These are phyloP conservation scores for Thalassiosira profunda DNA, from an alignment of 108 stramenopile genomes.

Conservation along the genomic window DNA sequence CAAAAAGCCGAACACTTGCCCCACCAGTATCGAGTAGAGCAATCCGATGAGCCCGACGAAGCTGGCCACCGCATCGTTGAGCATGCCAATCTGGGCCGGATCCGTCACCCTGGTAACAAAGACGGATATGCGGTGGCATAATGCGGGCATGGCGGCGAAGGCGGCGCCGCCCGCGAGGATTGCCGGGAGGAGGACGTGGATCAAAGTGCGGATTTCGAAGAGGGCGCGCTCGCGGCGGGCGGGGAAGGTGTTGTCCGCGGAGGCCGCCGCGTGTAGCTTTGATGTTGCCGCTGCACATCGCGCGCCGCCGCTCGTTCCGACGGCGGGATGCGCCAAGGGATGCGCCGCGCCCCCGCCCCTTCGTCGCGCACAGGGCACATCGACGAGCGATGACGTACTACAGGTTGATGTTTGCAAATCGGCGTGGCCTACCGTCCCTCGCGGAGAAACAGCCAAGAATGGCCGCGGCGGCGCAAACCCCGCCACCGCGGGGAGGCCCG, in stretches of 20 bases:
- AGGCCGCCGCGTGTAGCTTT: neutral
- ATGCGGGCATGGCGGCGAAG: slow-evolving; percentile 11
- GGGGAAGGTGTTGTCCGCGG: neutral
- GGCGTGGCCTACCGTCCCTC: too few relatives aligned
- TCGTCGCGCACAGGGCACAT: too few relatives aligned
- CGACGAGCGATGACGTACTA: too few relatives aligned
- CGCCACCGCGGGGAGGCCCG: too few relatives aligned
- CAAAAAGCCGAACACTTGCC: slow-evolving; percentile 63
- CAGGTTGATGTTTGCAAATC: too few relatives aligned
- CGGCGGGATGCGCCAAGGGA: too few relatives aligned
- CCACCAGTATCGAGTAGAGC: slow-evolving; percentile 80
- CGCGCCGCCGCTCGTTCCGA: too few relatives aligned
- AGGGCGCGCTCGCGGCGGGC: slow-evolving; percentile 20
- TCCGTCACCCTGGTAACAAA: slow-evolving; percentile 29
- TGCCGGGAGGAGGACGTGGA: slow-evolving; percentile 46
- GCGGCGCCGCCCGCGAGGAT: slow-evolving; percentile 27
- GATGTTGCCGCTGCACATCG: too few relatives aligned
- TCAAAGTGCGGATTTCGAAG: slow-evolving; percentile 27
- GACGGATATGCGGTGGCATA: slow-evolving; percentile 18
- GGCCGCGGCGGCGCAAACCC: too few relatives aligned
- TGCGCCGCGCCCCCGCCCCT: too few relatives aligned
- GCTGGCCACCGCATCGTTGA: slow-evolving; percentile 34
- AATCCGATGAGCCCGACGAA: slow-evolving; percentile 49
- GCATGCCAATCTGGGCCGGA: slow-evolving; percentile 17
- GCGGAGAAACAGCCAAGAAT: too few relatives aligned